A percentile compares a stretch with the other conserved stretches of the same genome.
Conservation (phyloP, 1,284 basidiomycete genomes). For the Irpex rosettiformis region DNA sequence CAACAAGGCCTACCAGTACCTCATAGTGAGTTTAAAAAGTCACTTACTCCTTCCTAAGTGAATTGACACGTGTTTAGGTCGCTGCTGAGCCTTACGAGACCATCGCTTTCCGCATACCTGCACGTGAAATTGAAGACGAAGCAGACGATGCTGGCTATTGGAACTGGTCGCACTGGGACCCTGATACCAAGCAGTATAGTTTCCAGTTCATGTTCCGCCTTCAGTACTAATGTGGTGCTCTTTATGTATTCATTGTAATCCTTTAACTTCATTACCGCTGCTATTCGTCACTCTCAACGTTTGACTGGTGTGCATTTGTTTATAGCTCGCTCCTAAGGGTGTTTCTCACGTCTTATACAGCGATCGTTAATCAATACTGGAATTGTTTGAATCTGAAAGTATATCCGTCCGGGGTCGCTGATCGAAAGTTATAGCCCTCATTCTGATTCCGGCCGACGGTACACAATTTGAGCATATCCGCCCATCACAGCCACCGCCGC, state of each 20-base stretch:
- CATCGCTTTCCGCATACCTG: conserved; percentile 96
- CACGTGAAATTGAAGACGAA: conserved; percentile 96
- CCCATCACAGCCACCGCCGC: neutral
- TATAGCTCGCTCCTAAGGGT: no score
- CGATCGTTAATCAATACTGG: no score
- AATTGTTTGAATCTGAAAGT: no score
- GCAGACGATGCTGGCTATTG: conserved; percentile 85
- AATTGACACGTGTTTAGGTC: conserved; percentile 50
- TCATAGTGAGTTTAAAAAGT: conserved; percentile 68
- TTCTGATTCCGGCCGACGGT: neutral
- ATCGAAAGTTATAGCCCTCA: neutral
- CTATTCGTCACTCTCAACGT: no score
- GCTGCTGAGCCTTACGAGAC: conserved; percentile 99
- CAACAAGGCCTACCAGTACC: conserved; percentile 95
- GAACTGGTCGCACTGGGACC: conserved; percentile 98
- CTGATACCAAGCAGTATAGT: conserved; percentile 93
- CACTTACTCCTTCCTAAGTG: neutral
- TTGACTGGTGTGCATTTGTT: no score
- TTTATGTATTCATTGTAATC: conserved; percentile 8
- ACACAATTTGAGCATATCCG: neutral
- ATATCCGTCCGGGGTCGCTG: neutral
- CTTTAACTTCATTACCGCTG: neutral
- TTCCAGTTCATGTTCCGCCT: conserved; percentile 92
- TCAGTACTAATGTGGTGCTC: conserved; percentile 40
- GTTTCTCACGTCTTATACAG: no score